Percentiles rank a stretch among this genome's conserved stretches.
Evolutionary conservation across 371 early-diverging fungal genomes (phyloP).

Genomic region (Mortierella sp.): DNA sequence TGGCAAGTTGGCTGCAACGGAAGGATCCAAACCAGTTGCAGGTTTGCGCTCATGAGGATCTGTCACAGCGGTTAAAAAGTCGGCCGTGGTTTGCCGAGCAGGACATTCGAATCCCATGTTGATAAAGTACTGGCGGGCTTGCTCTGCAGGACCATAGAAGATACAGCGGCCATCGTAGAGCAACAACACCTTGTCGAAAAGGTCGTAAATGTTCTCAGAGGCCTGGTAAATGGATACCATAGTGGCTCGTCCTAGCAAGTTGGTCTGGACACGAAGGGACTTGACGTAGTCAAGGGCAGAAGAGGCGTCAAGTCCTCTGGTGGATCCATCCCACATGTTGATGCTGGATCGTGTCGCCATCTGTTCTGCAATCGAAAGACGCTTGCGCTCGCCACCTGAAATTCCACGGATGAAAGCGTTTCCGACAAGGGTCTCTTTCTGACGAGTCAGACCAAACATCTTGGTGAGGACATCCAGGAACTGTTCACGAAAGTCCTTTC

Average conservation of each 20-base stretch:
- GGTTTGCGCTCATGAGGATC: constrained; percentile 69
- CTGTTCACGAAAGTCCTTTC: constrained; percentile 58
- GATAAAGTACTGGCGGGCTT: constrained; percentile 74
- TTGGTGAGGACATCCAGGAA: constrained; percentile 66
- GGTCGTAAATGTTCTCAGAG: constrained; percentile 76
- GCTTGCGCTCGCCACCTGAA: constrained; percentile 90
- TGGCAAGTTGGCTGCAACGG: constrained; percentile 53
- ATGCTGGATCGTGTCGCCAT: constrained; percentile 79
- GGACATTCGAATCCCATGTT: constrained; percentile 76
- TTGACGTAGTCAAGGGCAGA: constrained; percentile 84
- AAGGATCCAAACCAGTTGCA: constrained; percentile 60
- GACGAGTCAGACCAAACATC: constrained; percentile 79
- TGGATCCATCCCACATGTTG: constrained; percentile 88
- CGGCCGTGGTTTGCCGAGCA: constrained; percentile 76
- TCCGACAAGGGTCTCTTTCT: constrained; percentile 84
- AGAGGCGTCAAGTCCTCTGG: constrained; percentile 91
- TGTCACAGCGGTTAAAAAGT: constrained; percentile 80
- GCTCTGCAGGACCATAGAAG: constrained; percentile 77
- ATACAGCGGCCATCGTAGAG: constrained; percentile 77
- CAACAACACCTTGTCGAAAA: constrained; percentile 80
- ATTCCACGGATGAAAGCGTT: constrained; percentile 85
- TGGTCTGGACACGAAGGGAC: constrained; percentile 74
- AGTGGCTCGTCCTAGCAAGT: constrained; percentile 70
- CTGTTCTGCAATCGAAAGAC: constrained; percentile 88
- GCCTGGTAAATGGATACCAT: constrained; percentile 76